phyloP scores from a whole-genome alignment of 1,139 yeast species.

The Magnusiomyces magnusii region DNA sequence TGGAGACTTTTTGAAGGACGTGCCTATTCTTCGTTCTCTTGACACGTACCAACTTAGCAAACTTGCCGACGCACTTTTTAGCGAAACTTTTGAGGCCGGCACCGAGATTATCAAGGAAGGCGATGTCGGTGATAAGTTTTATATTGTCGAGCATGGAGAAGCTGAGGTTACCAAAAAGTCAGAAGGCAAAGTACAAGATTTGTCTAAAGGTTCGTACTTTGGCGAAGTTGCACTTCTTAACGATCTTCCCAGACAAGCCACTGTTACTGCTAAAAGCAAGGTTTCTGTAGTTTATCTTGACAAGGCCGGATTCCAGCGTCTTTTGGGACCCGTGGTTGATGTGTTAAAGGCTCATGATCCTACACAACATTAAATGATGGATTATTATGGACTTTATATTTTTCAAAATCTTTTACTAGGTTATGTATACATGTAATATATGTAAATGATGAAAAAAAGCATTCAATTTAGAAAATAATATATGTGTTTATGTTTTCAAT shows the following conservation, averaged over 20 bases:
- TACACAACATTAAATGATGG: conserved; percentile 34
- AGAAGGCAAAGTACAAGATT: conserved; percentile 53
- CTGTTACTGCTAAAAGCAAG: conserved; percentile 68
- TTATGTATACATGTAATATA: too few relatives aligned
- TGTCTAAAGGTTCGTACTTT: conserved; percentile 83
- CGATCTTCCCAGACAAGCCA: conserved; percentile 91
- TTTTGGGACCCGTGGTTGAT: conserved; percentile 87
- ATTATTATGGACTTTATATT: too few relatives aligned
- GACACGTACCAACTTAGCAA: conserved; percentile 82
- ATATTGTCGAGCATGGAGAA: conserved; percentile 78
- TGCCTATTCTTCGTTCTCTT: conserved; percentile 65
- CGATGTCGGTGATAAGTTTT: conserved; percentile 85
- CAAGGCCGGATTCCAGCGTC: conserved; percentile 86
- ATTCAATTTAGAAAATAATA: too few relatives aligned
- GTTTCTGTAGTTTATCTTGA: conserved; percentile 87
- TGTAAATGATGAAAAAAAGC: too few relatives aligned
- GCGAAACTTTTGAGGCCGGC: conserved; percentile 66
- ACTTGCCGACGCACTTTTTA: conserved; percentile 87
- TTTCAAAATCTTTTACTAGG: neutral
- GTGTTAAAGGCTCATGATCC: conserved; percentile 80
- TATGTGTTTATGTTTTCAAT: too few relatives aligned
- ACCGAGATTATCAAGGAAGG: conserved; percentile 79
- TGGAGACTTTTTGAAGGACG: conserved; percentile 81
- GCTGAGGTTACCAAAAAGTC: conserved; percentile 62
- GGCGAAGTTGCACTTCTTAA: conserved; percentile 93